Percentiles rank a stretch among this genome's conserved stretches.
Conservation (phyloP, 495 filamentous ascomycete genomes). For the Podospora anserina region DNA sequence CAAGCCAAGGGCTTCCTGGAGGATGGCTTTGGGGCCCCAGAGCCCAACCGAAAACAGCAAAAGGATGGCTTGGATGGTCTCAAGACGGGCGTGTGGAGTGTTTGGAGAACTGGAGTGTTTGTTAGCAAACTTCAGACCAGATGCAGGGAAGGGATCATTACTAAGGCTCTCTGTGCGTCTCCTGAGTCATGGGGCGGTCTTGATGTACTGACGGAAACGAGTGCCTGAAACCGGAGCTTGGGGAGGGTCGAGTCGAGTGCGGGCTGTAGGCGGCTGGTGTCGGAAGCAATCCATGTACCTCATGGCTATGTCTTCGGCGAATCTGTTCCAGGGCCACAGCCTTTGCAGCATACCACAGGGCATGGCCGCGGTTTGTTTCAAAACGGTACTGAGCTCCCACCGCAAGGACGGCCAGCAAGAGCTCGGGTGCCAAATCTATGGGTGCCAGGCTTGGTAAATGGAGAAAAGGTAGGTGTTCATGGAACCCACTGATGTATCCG, state of each 20-base stretch:
- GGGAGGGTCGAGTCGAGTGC: constrained; percentile 50
- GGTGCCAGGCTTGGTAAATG: constrained; percentile 61
- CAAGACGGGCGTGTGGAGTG: constrained; percentile 52
- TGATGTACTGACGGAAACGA: constrained; percentile 51
- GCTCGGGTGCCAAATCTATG: constrained; percentile 53
- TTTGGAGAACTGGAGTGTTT: constrained; percentile 40
- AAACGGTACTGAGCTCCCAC: constrained; percentile 69
- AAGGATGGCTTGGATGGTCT: constrained; percentile 55
- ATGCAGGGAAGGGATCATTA: constrained; percentile 27
- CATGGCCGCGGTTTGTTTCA: constrained; percentile 62
- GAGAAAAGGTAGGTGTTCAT: constrained; percentile 66
- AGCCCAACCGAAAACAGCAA: constrained; percentile 55
- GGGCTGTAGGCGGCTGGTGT: constrained; percentile 50
- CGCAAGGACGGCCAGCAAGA: constrained; percentile 61
- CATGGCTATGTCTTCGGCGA: constrained; percentile 49
- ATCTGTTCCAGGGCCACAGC: constrained; percentile 54
- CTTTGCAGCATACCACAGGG: constrained; percentile 66
- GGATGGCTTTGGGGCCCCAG: constrained; percentile 55
- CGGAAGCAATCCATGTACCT: constrained; percentile 48
- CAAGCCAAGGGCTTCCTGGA: constrained; percentile 54
- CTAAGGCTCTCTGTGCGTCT: constrained; percentile 52
- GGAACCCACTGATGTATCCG: constrained; percentile 64
- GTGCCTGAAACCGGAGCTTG: constrained; percentile 49
- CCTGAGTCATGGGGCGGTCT: constrained; percentile 50
- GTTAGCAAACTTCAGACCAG: constrained; percentile 24